phyloP scores from a whole-genome alignment of 2,329 filamentous ascomycete species.

The Calonectria pseudoreteaudii region DNA sequence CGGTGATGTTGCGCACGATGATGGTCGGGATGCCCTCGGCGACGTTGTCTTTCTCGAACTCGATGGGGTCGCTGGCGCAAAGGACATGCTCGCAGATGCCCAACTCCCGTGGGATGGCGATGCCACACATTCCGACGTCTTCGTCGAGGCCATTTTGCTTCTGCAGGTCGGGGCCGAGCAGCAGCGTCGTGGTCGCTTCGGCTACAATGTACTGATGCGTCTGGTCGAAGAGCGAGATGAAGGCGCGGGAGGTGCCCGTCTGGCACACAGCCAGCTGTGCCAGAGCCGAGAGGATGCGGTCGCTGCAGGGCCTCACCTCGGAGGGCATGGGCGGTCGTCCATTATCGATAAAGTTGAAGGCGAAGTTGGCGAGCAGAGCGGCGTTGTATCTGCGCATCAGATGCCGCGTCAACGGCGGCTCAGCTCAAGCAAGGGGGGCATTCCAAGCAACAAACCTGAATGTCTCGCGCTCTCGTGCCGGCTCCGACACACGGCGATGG shows the following conservation, averaged over 20 bases:
- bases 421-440: neutral
- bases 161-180: constrained; percentile 43
- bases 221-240: constrained; percentile 65
- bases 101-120: constrained; percentile 45
- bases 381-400: constrained; percentile 1
- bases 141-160: constrained; percentile 21
- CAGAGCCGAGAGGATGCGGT: constrained; percentile 59
- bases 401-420: neutral
- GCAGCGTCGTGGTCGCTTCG: constrained; percentile 59
- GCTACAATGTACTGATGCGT: constrained; percentile 62
- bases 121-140: constrained; percentile 49
- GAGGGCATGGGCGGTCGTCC: constrained; percentile 4
- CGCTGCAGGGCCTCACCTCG: constrained; percentile 44
- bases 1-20: constrained; percentile 49
- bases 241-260: constrained; percentile 53
- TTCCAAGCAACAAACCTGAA: constrained; percentile 15
- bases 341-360: constrained; percentile 14
- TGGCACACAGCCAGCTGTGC: constrained; percentile 61
- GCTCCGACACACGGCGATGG: constrained; percentile 10
- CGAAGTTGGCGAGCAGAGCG: constrained; percentile 10
- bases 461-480: constrained; percentile 20
- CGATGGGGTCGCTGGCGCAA: constrained; percentile 50
- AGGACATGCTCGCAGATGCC: constrained; percentile 47
- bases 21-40: constrained; percentile 45
- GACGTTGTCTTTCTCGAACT: constrained; percentile 22